Percentiles rank a stretch among this genome's conserved stretches.
phyloP scores from a whole-genome alignment of 2,329 filamentous ascomycete species.

The Colletotrichum sp. region DNA sequence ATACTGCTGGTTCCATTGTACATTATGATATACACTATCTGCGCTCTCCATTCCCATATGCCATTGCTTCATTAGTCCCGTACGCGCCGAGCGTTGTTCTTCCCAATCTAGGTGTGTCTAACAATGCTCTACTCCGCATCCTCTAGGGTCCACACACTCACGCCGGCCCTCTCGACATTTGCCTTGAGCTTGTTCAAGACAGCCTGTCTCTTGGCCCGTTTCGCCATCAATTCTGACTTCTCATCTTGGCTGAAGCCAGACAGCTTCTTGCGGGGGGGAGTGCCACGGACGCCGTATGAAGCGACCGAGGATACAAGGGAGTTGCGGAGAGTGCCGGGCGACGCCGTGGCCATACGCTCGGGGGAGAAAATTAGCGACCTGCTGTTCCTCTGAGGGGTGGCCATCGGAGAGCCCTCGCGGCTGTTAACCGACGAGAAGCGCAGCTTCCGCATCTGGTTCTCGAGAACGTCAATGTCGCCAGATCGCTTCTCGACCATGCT shows the following conservation, averaged over 20 bases:
- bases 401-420: conserved; percentile 48
- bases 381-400: conserved; percentile 42
- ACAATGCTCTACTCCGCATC: conserved; percentile 44
- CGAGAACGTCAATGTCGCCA: conserved; percentile 88
- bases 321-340: conserved; percentile 45
- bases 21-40: conserved; percentile 20
- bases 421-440: conserved; percentile 50
- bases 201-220: conserved; percentile 55
- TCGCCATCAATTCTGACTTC: conserved; percentile 60
- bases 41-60: neutral
- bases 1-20: conserved; percentile 5
- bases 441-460: conserved; percentile 82
- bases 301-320: conserved; percentile 47
- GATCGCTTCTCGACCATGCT: conserved; percentile 89
- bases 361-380: conserved; percentile 43
- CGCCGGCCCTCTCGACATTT: conserved; percentile 54
- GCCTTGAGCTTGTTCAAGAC: conserved; percentile 57
- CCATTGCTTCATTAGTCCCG: conserved; percentile 5
- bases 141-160: conserved; percentile 55
- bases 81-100: neutral
- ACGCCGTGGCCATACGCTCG: conserved; percentile 41
- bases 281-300: conserved; percentile 38
- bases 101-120: neutral
- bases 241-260: conserved; percentile 65
- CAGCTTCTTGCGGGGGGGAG: conserved; percentile 64